Evolutionary conservation across 2,329 filamentous ascomycete species (phyloP), one percentile per base, ranked within the genome.

Genomic region (Cytospora mali): DNA sequence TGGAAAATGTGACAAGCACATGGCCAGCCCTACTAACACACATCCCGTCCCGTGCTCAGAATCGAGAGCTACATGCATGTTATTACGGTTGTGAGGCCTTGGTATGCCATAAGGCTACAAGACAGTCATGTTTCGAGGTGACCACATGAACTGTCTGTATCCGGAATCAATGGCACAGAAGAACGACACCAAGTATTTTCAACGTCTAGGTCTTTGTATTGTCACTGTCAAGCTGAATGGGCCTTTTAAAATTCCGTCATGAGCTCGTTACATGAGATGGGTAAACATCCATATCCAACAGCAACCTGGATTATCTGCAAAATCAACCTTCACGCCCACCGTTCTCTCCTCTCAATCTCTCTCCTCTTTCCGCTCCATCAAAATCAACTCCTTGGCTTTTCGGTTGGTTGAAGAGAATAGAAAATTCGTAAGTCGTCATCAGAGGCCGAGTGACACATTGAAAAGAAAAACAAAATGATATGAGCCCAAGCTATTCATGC

Each of bases 351-450:
- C 4, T 16, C 27, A 25, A 16, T 39, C 42, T n/a, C 53, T 29
- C 35, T n/a, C n/a, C n/a, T n/a, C n/a, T n/a, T 21, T 42, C 48
- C 46, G 31, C 49, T 33, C 5, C 35, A 13, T 18, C 46, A 46
- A 48, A 58, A 58, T 53, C 21, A 59, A 53, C 55, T 54, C 55
- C 53, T 55, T 53, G 51, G 55, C 58, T 62, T 62, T 62, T 55
- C 49, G 50, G 16, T 39, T 58, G 55, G 33, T 59, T n/a, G 55
- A 62, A 54, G 29, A 53, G 42, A 53, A 53, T 66, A 67, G 68
- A 67, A 69, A 65, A 66, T 71, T 77, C 74, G 69, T 75, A 75
- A 61, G 69, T 75, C 74, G 69, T 75, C 69, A 74, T 74, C 68
- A 72, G 69, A 67, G 61, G 57, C 57, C 57, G 49, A 46, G 42